Conservation (phyloP, 495 filamentous ascomycete genomes). For the Talaromyces trachyspermus region DNA sequence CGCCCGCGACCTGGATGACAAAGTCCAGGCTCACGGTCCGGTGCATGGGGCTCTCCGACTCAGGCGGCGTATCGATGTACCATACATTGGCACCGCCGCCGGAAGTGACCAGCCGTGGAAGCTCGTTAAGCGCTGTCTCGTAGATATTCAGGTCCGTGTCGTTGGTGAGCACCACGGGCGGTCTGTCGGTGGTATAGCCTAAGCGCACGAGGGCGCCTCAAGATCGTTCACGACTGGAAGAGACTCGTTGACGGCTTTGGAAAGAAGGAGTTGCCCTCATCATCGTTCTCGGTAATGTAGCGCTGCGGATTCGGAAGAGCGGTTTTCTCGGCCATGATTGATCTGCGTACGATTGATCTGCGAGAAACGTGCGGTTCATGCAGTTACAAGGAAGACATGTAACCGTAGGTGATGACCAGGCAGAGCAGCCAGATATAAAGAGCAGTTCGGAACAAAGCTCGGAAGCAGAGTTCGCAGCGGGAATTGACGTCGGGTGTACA, state of each 20-base stretch:
- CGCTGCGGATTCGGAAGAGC: constrained; percentile 7
- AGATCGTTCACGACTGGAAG: constrained; percentile 5
- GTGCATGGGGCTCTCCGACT: constrained; percentile 4
- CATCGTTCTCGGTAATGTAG: constrained; percentile 10
- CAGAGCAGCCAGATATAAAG: not conserved
- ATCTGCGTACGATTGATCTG: too few relatives aligned
- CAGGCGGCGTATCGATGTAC: constrained; percentile 4
- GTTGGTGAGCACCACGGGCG: constrained; percentile 7
- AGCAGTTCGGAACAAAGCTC: not conserved
- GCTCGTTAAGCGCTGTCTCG: not conserved
- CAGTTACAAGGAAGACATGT: too few relatives aligned
- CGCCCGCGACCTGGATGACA: constrained; percentile 7
- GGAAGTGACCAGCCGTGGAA: not conserved
- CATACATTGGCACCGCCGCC: constrained; percentile 11
- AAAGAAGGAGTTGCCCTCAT: constrained; percentile 8
- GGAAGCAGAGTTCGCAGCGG: not conserved
- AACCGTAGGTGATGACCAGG: too few relatives aligned
- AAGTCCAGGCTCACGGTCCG: constrained; percentile 7
- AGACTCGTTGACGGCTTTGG: not conserved
- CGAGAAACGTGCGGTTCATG: too few relatives aligned
- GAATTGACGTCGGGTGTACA: not conserved
- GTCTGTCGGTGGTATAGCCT: constrained; percentile 4
- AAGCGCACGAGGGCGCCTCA: constrained; percentile 4
- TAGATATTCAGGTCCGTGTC: constrained; percentile 6
- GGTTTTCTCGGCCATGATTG: not conserved